Conservation (phyloP, 768 basidiomycete species). For the Kondoa subrosea region DNA sequence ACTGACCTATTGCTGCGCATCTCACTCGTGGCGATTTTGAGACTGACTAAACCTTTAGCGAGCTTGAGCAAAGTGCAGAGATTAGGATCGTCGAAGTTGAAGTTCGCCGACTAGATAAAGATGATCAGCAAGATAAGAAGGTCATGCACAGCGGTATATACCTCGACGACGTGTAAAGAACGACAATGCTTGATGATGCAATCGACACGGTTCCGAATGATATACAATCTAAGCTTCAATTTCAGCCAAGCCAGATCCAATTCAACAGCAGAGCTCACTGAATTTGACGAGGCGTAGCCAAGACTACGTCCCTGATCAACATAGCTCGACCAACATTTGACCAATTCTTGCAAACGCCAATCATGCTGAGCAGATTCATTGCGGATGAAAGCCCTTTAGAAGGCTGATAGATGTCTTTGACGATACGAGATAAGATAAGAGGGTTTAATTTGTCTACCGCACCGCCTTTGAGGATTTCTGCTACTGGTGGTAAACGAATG, state of each 20-base stretch:
- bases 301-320: not conserved
- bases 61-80: not conserved
- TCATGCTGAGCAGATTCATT: too few species aligned
- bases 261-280: not conserved
- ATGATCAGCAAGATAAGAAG: not conserved
- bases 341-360: not conserved
- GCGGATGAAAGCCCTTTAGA: too few species aligned
- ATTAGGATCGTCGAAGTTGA: not conserved
- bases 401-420: too few species aligned
- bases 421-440: too few species aligned
- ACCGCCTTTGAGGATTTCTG: too few species aligned
- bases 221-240: not conserved
- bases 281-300: not conserved
- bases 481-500: too few species aligned
- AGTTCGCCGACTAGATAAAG: not conserved
- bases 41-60: not conserved
- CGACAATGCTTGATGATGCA: not conserved
- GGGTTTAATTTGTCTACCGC: too few species aligned
- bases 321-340: not conserved
- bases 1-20: not conserved
- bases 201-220: not conserved
- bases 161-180: not conserved
- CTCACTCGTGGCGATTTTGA: not conserved
- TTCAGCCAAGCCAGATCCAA: not conserved
- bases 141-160: not conserved